Evolutionary conservation across 495 filamentous ascomycete species (phyloP), one percentile per base, ranked within the genome.

Genomic region (Schizothecium vesticola): DNA sequence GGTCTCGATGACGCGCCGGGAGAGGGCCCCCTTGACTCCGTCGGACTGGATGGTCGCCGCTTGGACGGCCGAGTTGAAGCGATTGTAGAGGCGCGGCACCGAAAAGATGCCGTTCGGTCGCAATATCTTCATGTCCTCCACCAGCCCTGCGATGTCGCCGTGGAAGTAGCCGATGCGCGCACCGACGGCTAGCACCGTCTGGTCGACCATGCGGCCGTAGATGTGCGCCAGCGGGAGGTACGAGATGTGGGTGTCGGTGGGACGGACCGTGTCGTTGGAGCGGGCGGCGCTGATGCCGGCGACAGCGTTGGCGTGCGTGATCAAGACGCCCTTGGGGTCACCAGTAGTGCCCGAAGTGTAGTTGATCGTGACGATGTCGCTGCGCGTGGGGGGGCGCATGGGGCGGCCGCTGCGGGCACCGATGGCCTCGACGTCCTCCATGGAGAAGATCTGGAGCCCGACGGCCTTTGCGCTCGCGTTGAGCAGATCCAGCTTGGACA

Each of bases 341-440:
- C 95, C 96, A 0, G 95, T 99, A 11, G 95, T 99, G 21, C 95
- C 95, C 13, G 92, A 96, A 11, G 95, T 99, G 81, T 99, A 99
- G 81, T 98, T 99, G 80, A 99, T 93, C 33, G 95, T 98, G 66
- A 96, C 84, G 73, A 91, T 84, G 74, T 97, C 93, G 3, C 90
- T 85, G 0, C 91, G 86, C 31, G 79, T 80, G 10, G 95, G 94
- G 31, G 90, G 86, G 62, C 88, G 88, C 76, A 86, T 82, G 57
- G 89, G 85, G 33, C 87, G 84, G 29, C 89, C 89, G 7, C 87
- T 86, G 23, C 86, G 78, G 55, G 83, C 87, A 21, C 96, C 95
- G 13, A 97, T 70, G 58, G 87, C 85, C 80, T 99, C 96, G 11
- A 87, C 83, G 58, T 95, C 87, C 56, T 83, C 78, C 57, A 98